Evolutionary conservation across 805 yeast species (phyloP), one percentile per base, ranked within the genome.

Genomic region (Clavispora carvajalis): DNA sequence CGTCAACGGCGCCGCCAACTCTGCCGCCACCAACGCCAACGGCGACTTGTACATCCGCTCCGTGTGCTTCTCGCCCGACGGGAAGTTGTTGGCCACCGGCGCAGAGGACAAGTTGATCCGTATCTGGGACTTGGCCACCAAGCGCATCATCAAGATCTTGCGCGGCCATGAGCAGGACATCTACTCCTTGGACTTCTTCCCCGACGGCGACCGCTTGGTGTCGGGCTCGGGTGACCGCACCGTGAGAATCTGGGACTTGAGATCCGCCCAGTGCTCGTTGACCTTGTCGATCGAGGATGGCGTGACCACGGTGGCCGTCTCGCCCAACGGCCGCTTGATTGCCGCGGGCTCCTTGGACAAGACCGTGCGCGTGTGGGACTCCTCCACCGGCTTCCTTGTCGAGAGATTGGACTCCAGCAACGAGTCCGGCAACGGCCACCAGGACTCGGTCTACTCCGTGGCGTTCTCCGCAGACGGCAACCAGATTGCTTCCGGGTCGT

Each of bases 81-180:
- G 81, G 39, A 86, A 87, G 67, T 85, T 78, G 57, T 73, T 91
- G 55, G 98, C 97, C 23, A 89, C 97, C 9, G 99, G 95, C 59
- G 91, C 93, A 30, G 95, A 85, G 64, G 95, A 85, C 62, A 84
- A 83, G 62, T 76, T 85, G 49, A 93, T 93, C 54, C 80, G 98
- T 62, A 90, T 91, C 55, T 91, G 99, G 99, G 96, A 91, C 62
- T 78, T 91, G 59, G 76, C 85, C 38, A 80, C 91, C 22, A 77
- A 85, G 63, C 80, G 90, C 57, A 85, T 90, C 55, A 85, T 89
- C 50, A 84, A 85, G 66, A 83, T 86, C 52, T 73, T 91, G 60
- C 76, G 82, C 48, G 99, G 99, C 38, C 98, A 91, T 61, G 97
- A 90, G 63, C 99, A 93, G 71, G 99, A 91, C 67, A 90, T 91